Percentiles rank a stretch among this genome's conserved stretches.
phyloP scores from a whole-genome alignment of 352 stramenopile species.

The Pythium dissotocum region DNA sequence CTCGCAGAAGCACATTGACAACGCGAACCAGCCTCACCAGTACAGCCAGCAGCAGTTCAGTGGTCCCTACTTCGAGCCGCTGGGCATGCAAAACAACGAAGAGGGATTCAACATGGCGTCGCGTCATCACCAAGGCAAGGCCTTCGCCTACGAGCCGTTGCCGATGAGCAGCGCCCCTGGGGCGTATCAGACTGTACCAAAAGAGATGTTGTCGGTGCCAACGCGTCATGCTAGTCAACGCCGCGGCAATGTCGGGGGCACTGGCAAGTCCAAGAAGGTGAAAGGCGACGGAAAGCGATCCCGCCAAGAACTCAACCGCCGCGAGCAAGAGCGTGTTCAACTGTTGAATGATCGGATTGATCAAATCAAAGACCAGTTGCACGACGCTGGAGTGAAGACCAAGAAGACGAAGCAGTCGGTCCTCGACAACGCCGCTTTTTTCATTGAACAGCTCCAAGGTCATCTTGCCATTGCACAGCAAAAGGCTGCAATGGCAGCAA shows the following conservation, averaged over 20 bases:
- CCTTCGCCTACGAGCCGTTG: background rate
- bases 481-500: conserved; percentile 25
- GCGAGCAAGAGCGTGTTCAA: conserved; percentile 86
- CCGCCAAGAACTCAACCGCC: conserved; percentile 72
- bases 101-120: background rate
- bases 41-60: background rate
- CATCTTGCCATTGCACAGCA: conserved; percentile 30
- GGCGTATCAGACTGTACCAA: background rate
- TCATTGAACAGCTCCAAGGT: conserved; percentile 24
- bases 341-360: conserved; percentile 84
- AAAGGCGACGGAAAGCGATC: conserved; percentile 35
- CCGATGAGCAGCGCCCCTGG: background rate
- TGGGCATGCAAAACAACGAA: background rate
- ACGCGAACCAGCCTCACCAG: background rate
- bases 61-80: background rate
- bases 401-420: conserved; percentile 38
- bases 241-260: background rate
- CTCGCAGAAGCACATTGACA: background rate
- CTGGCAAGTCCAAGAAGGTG: background rate
- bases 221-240: background rate
- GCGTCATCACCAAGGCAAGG: background rate
- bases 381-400: conserved; percentile 26
- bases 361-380: conserved; percentile 24
- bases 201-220: background rate
- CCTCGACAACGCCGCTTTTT: conserved; percentile 28